Base-by-base conservation (phyloP, 2,329 filamentous ascomycete genomes). In the Neobulgaria alba region DNA sequence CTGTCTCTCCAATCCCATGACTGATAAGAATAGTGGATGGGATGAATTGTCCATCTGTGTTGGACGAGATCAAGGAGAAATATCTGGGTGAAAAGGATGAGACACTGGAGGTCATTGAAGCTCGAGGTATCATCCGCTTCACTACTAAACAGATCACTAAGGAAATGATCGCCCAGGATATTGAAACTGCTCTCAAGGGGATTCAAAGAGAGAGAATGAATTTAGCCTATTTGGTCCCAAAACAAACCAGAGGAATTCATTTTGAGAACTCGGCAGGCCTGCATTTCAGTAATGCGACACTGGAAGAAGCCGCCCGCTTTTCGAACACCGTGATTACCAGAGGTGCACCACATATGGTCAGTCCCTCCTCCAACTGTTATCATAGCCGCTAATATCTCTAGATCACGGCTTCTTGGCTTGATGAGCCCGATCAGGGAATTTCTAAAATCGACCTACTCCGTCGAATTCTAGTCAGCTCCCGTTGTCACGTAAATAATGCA, bases 51-150 rank as follows among this genome's bases (percentile, higher is more conserved):
- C n/a, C n/a, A n/a, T n/a, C 45, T n/a, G 35, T 45, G n/a, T 38
- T 59, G 8, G 41, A 51, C 39, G 18, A 31, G 8, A 49, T 60
- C n/a, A 50, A 48, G 33, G 21, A 45, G 19, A 41, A 47, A 9
- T 42, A 53, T 38, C 35, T 57, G 26, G 26, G 32, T 4, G 36
- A 39, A 4, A 39, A 51, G 10, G 30, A 43, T 5, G 54, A 60
- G 38, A 50, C 42, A 10, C 48, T 61, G 12, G 56, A 61, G 38
- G 46, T 44, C 14, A 58, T 51, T 33, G 47, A 49, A 19, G 45
- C 45, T 7, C 46, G 48, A 21, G 44, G 43, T 12, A 45, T 51
- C 3, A 46, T 61, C 30, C 53, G 56, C 29, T 41, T 61, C 18
- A 59, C 55, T 23, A 43, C 53, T 9, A 50, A 38, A 10, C 45